These are phyloP conservation scores for Gonapodya prolifera DNA, from an alignment of 192 early-diverging fungal genomes.

Conservation along the genomic window DNA sequence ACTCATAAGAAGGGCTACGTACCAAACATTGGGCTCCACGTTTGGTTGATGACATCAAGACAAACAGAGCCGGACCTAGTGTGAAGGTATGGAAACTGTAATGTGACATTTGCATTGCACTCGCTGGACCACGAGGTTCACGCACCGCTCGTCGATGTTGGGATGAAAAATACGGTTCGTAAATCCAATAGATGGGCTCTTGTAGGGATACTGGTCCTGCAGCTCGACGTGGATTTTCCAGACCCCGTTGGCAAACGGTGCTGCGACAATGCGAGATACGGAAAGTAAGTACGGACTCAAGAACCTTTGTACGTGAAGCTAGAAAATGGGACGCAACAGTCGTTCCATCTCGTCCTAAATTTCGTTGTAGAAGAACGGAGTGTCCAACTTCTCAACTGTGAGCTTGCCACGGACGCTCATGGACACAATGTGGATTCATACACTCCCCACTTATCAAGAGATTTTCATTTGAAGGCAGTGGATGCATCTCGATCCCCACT, in stretches of 20 bases:
- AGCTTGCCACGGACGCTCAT: no score
- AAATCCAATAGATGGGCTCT: conserved; percentile 97
- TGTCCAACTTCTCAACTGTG: no score
- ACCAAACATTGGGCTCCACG: conserved; percentile 99
- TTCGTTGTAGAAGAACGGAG: no score
- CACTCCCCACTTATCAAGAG: no score
- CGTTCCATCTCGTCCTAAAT: no score
- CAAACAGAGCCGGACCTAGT: conserved; percentile 93
- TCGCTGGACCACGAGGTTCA: conserved; percentile 1
- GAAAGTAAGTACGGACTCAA: no score
- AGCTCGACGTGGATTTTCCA: conserved; percentile 99
- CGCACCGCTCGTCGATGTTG: conserved; percentile 95
- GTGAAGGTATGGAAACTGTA: neutral
- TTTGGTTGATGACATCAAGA: conserved; percentile 99
- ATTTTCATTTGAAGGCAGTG: no score
- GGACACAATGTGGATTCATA: no score
- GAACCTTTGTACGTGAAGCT: no score
- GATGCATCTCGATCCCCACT: no score
- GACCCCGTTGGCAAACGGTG: conserved; percentile 82
- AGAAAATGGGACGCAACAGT: no score
- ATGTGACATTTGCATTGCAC: conserved; percentile 2
- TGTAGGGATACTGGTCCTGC: conserved; percentile 98
- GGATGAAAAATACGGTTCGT: conserved; percentile 99
- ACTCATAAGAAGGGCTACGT: conserved; percentile 7
- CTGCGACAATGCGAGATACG: conserved; percentile 29